phyloP scores from a whole-genome alignment of 176 grass and related monocot species.

The Lolium rigidum region DNA sequence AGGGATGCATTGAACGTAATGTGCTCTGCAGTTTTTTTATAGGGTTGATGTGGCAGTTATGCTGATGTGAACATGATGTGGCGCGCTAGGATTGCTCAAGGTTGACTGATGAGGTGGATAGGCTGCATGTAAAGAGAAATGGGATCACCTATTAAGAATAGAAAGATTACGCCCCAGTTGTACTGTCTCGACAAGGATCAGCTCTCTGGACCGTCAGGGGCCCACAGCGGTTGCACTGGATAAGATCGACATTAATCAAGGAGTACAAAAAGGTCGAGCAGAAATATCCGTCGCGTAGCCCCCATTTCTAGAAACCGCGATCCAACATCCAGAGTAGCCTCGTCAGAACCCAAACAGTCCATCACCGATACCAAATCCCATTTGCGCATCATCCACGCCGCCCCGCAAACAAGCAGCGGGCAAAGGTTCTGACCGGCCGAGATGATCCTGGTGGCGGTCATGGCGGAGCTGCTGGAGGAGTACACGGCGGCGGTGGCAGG shows the following conservation, averaged over 20 bases:
- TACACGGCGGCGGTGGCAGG: slow-evolving; percentile 52
- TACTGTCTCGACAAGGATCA: not conserved
- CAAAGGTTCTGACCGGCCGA: not conserved
- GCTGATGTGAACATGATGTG: no score
- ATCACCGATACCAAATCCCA: not conserved
- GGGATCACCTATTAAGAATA: no score
- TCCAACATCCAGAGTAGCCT: not conserved
- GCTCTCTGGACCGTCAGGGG: not conserved
- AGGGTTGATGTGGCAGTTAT: no score
- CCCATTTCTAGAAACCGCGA: not conserved
- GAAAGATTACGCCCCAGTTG: not conserved
- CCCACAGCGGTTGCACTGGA: not conserved
- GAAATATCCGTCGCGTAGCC: not conserved
- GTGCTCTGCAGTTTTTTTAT: no score
- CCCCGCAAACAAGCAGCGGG: not conserved
- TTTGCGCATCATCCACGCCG: not conserved
- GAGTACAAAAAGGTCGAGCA: not conserved
- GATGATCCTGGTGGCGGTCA: slow-evolving; percentile 63
- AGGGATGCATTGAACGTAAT: no score
- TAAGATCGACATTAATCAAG: not conserved
- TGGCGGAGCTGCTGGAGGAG: slow-evolving; percentile 58
- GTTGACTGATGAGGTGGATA: no score
- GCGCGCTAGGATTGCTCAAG: no score
- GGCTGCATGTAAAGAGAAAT: no score
- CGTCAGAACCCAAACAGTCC: not conserved